Evolutionary conservation across 2,329 filamentous ascomycete genomes (phyloP), one percentile per base, ranked within the genome.

Genomic region (Penicillium sp.): DNA sequence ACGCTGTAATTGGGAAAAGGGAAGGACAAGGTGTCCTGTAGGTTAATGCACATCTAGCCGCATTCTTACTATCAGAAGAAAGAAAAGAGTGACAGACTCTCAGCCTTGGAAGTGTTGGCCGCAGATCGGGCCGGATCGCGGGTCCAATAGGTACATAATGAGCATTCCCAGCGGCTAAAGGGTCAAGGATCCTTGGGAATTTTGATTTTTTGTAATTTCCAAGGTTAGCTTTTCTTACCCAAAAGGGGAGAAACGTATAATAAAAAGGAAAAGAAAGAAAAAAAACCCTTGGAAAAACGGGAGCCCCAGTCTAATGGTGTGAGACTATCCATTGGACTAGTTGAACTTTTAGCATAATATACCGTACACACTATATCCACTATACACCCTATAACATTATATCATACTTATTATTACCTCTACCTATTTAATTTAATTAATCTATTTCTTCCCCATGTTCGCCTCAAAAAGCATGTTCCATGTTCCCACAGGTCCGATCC

Each of bases 371-470:
- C 13, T 27, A n/a, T n/a, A 10, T 25, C 40, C 41, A 44, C 23
- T 40, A 15, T 45, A 52, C 11, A 25, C 16, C 9, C 36, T 38
- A 34, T 34, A 23, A 23, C 23, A 23, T 23, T 23, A 23, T 23
- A 23, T 23, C 23, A 45, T 29, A 41, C 25, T n/a, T 38, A 50
- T 5, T 19, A 21, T n/a, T n/a, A 40, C 25, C 13, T 41, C 34
- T 47, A 49, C 46, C 25, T 23, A 15, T 31, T 50, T 15, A 31
- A 50, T 25, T 23, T 9, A 13, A 23, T 44, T 34, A 40, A 36
- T 50, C 23, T 49, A 41, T 54, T 38, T 55, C 53, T 65, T 65
- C 60, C 64, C 62, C 59, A 61, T 65, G 60, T 62, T 64, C 61
- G 59, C 59, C 60, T 50, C 60, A 60, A 64, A 58, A 58, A 54